Evolutionary conservation across 805 yeast genomes (phyloP), one percentile per base, ranked within the genome.

Genomic region (Candida arabinofermentans): DNA sequence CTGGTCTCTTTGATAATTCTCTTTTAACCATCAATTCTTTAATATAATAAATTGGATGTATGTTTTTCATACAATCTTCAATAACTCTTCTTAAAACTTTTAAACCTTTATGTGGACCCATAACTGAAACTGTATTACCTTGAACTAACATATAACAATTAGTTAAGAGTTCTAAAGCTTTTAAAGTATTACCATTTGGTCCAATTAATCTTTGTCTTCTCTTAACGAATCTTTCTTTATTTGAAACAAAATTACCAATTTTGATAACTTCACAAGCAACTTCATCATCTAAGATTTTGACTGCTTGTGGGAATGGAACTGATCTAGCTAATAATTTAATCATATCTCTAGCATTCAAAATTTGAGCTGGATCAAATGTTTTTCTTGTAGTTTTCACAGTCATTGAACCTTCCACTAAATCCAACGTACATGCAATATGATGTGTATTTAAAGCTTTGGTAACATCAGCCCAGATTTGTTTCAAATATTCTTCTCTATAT

Each of bases 41-140:
- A 59, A 93, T 91, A 63, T 93, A 91, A 66, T 93, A 93, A 47
- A 93, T 91, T n/a, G 99, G 99, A 62, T 93, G 99, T 12, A 93
- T 74, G 56, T 93, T 93, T 59, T 75, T 80, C 99, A 93, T 93
- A 66, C 98, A 93, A 61, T 93, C 99, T 62, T 91, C 98, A 31
- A 93, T 96, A 26, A 93, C 89, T 59, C 98, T 77, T 65, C 98
- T 79, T 7, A 88, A 79, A 50, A 86, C 95, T 61, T 93, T 93
- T 49, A 93, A 71, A 6, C 98, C 98, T 60, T 85, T 88, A 68
- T 70, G 90, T 22, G 96, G 91, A 8, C 99, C 99, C 98, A 93
- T 93, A 10, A 83, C 91, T 41, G 96, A 79, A 4, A 93, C 99
- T 2, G 99, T 93, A 64, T 85, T 89, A 60, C 99, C 99, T 69